Evolutionary conservation across 1,284 basidiomycete species (phyloP).

Genomic region (Wolfiporia cocos): DNA sequence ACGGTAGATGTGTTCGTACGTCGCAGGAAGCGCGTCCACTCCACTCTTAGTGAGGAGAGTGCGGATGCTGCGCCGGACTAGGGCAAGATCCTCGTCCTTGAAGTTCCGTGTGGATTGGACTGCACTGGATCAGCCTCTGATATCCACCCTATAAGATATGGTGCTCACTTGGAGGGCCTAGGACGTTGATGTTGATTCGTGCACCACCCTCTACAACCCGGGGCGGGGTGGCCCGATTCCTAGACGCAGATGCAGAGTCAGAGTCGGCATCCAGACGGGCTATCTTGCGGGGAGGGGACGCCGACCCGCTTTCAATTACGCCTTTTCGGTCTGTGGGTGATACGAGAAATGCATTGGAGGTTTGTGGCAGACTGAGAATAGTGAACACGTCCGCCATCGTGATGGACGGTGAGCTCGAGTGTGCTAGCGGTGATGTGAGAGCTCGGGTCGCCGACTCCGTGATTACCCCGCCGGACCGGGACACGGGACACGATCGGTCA

Average conservation of each 20-base stretch:
- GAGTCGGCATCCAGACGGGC: constrained; percentile 56
- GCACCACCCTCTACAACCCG: constrained; percentile 22
- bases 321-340: constrained; percentile 26
- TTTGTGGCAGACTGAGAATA: constrained; percentile 46
- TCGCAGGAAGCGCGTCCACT: constrained; percentile 31
- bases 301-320: constrained; percentile 36
- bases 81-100: constrained; percentile 20
- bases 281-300: constrained; percentile 59
- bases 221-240: constrained; percentile 31
- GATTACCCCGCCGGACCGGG: too few relatives aligned
- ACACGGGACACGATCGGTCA: too few relatives aligned
- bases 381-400: constrained; percentile 22
- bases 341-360: constrained; percentile 48
- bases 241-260: constrained; percentile 52
- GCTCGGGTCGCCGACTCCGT: too few relatives aligned
- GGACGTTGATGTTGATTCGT: constrained; percentile 38
- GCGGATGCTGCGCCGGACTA: constrained; percentile 38
- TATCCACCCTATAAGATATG: too few relatives aligned
- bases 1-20: constrained; percentile 50
- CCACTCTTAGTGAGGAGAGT: constrained; percentile 34
- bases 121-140: too few relatives aligned
- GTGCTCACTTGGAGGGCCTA: constrained; percentile 36
- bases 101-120: too few relatives aligned
- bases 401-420: too few relatives aligned
- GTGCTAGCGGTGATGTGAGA: too few relatives aligned